Percentiles rank a stretch among this genome's conserved stretches.
These are phyloP conservation scores for Xylaria nigripes DNA, from an alignment of 495 filamentous ascomycete genomes.

Conservation along the genomic window DNA sequence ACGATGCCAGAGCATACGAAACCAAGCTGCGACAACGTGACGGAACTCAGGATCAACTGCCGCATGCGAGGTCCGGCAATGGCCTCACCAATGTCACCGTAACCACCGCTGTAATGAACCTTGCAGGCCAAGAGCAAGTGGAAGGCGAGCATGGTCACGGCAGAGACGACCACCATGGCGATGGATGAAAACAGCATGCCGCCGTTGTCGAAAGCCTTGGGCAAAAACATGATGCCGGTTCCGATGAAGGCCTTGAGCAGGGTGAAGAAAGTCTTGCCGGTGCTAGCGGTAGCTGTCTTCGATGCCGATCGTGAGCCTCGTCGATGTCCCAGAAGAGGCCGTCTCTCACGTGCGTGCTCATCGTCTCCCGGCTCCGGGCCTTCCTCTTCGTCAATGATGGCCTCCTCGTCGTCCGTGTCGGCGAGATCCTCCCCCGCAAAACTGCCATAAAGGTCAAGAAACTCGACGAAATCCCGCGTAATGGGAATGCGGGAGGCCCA, in stretches of 20 bases:
- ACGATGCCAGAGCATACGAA: conserved; percentile 61
- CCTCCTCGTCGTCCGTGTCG: conserved; percentile 58
- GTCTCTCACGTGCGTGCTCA: conserved; percentile 28
- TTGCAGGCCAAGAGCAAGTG: conserved; percentile 53
- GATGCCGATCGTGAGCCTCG: conserved; percentile 32
- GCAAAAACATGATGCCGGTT: conserved; percentile 62
- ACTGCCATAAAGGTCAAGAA: conserved; percentile 59
- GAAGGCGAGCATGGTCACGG: conserved; percentile 52
- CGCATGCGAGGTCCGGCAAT: conserved; percentile 46
- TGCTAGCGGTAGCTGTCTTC: conserved; percentile 49
- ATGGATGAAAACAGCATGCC: conserved; percentile 59
- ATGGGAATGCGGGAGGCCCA: conserved; percentile 40
- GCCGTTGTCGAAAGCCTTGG: conserved; percentile 59
- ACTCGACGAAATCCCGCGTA: conserved; percentile 59
- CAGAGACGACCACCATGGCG: conserved; percentile 47
- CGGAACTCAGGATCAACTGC: conserved; percentile 48
- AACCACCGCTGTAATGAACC: conserved; percentile 45
- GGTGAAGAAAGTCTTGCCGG: conserved; percentile 58
- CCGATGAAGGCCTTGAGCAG: conserved; percentile 58
- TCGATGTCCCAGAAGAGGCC: conserved; percentile 48
- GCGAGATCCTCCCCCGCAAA: conserved; percentile 66
- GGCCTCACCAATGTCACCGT: conserved; percentile 53
- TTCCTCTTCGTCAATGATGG: conserved; percentile 40
- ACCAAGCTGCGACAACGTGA: conserved; percentile 57
- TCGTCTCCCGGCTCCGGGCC: conserved; percentile 31